Percentiles rank a stretch among this genome's conserved stretches.
Evolutionary conservation across 2,329 filamentous ascomycete species (phyloP).

Genomic region (Hypomyces rosellus): DNA sequence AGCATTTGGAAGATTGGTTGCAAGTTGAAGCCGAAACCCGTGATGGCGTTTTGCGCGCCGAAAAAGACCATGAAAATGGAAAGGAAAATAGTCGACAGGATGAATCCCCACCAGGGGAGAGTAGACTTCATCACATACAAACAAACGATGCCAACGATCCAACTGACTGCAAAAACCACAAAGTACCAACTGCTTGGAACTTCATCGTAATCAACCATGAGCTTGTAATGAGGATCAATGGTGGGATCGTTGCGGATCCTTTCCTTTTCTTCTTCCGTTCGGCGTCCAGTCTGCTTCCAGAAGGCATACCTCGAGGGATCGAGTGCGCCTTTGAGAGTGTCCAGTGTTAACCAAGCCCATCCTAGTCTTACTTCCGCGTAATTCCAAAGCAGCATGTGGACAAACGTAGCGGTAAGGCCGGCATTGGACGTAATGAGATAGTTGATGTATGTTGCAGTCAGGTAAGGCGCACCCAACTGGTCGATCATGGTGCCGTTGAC

Average conservation of each 20-base stretch:
- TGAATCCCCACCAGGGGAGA: constrained; percentile 33
- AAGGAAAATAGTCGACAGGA: constrained; percentile 31
- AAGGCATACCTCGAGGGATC: neutral
- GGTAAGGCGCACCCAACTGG: constrained; percentile 32
- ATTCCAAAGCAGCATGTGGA: constrained; percentile 19
- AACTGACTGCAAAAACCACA: constrained; percentile 18
- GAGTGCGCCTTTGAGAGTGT: neutral
- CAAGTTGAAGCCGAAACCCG: constrained; percentile 25
- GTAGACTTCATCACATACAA: constrained; percentile 26
- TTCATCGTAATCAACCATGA: constrained; percentile 35
- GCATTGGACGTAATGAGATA: constrained; percentile 39
- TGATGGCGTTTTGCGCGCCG: constrained; percentile 31
- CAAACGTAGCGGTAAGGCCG: constrained; percentile 39
- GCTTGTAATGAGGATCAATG: constrained; percentile 35
- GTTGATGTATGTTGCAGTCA: constrained; percentile 33
- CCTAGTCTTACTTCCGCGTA: constrained; percentile 17
- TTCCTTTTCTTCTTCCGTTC: constrained; percentile 7
- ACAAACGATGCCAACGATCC: constrained; percentile 31
- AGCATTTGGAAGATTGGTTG: constrained; percentile 40
- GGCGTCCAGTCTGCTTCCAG: neutral
- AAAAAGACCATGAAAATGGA: constrained; percentile 33
- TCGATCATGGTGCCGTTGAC: constrained; percentile 25
- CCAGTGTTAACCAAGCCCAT: constrained; percentile 9
- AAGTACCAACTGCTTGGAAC: constrained; percentile 38
- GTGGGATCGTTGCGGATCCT: constrained; percentile 13